Base-by-base conservation (phyloP, 108 stramenopile genomes). In the Skeletonema costatum region DNA sequence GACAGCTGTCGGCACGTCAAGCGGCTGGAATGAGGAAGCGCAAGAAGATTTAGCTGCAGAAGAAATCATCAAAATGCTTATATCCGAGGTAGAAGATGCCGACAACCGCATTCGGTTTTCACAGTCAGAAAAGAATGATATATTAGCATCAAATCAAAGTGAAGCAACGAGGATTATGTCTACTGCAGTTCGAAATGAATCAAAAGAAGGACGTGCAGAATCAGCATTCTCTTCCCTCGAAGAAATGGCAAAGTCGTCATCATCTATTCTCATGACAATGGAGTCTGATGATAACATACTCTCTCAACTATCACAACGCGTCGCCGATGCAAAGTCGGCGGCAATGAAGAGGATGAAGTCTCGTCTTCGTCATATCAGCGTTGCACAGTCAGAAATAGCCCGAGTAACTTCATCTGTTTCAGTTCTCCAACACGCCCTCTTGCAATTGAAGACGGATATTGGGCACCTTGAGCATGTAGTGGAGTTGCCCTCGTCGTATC, bases 261-360 rank as follows among this genome's bases (percentile, higher is more conserved):
- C 83, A 44, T 81, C 81, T 60, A 78, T 92, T 17, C 62, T 94
- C 3, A 90, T 91, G 14, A 77, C 82, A 5, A 94, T 94, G 93
- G 72, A 86, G 30, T 64, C 48, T 21, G 91, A 90, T 70, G 93
- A 94, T 66, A 68, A 69, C 16, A 39, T 63, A 6, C 71, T 94
- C 73, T 76, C 80, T 61, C 75, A 84, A 21, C 38, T 94, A 17
- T 89, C 90, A 86, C 51, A 77, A 46, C 86, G 85, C 53, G 88
- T 94, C 19, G 91, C 91, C 11, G 87, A 87, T 67, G 84, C 85
- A 3, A 94, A 94, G 67, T 90, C 89, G 41, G 64, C 77, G 59
- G 84, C 85, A 17, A 94, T 92, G 93, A 85, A 87, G 39, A 86
- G 91, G 32, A 94, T 94, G 93, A 90, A 89, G 75, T 36, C 64